A percentile compares a stretch with the other conserved stretches of the same genome.
phyloP scores from a whole-genome alignment of 2,329 filamentous ascomycete genomes.

The Ophiocordyceps robertsii region DNA sequence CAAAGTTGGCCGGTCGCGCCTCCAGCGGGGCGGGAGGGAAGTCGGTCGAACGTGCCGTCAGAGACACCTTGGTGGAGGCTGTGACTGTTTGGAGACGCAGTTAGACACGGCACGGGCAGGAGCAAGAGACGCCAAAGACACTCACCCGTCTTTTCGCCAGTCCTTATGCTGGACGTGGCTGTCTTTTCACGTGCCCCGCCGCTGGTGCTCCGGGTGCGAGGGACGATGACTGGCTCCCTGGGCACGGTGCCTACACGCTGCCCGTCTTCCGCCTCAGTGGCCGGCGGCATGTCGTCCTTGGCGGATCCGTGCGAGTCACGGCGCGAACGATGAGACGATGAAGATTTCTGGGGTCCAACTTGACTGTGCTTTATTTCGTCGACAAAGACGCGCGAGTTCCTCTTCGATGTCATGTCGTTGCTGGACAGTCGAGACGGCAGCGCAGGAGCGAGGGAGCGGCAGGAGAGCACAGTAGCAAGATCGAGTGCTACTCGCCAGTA shows the following conservation, averaged over 20 bases:
- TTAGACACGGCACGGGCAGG: background rate
- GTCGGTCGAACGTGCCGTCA: slow-evolving; percentile 4
- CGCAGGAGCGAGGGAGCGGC: too few relatives aligned
- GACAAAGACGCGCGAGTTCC: slow-evolving; percentile 9
- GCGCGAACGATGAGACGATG: slow-evolving; percentile 13
- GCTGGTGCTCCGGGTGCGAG: slow-evolving; percentile 7
- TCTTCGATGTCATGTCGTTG: slow-evolving; percentile 9
- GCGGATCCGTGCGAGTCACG: slow-evolving; percentile 15
- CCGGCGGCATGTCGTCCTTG: slow-evolving; percentile 11
- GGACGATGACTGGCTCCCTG: slow-evolving; percentile 6
- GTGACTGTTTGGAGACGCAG: background rate
- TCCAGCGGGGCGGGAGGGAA: slow-evolving; percentile 10
- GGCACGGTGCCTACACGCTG: slow-evolving; percentile 4
- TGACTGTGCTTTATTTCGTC: slow-evolving; percentile 7
- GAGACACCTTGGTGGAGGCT: background rate
- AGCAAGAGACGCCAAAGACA: background rate
- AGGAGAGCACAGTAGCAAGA: too few relatives aligned
- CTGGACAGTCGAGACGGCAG: too few relatives aligned
- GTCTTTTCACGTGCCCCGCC: background rate
- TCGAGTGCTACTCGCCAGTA: too few relatives aligned
- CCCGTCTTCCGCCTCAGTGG: slow-evolving; percentile 12
- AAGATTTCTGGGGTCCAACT: slow-evolving; percentile 3
- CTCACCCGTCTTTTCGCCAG: slow-evolving; percentile 1
- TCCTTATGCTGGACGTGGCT: background rate
- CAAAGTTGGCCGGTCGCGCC: slow-evolving; percentile 56